phyloP scores from a whole-genome alignment of 2,329 filamentous ascomycete genomes.

The Bisporella sp. region DNA sequence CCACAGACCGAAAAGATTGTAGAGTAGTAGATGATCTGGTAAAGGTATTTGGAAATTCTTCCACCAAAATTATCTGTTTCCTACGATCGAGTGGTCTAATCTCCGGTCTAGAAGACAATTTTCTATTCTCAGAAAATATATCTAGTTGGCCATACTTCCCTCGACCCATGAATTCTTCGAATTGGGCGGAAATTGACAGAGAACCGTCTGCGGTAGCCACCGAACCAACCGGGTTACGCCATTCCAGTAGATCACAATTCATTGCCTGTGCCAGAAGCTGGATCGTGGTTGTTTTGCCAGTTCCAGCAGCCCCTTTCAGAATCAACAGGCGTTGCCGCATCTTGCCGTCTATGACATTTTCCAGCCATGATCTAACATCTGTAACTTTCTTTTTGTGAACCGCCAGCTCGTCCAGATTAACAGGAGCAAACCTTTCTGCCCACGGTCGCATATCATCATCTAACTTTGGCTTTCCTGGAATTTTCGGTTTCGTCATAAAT shows the following conservation, averaged over 20 bases:
- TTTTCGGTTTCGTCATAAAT: slow-evolving; percentile 40
- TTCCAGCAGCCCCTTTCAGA: slow-evolving; percentile 83
- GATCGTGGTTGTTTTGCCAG: slow-evolving; percentile 87
- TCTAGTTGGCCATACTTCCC: slow-evolving; percentile 73
- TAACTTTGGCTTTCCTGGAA: slow-evolving; percentile 14
- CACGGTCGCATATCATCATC: slow-evolving; percentile 66
- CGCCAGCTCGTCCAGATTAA: slow-evolving; percentile 72
- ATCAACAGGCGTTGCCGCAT: slow-evolving; percentile 69
- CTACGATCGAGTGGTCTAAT: slow-evolving; percentile 21
- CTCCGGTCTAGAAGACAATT: slow-evolving; percentile 24
- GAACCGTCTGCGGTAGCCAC: slow-evolving; percentile 52
- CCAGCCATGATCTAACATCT: slow-evolving; percentile 79
- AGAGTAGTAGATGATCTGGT: slow-evolving; percentile 57
- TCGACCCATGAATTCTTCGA: slow-evolving; percentile 84
- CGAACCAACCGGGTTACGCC: slow-evolving; percentile 73
- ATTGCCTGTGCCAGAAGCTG: slow-evolving; percentile 71
- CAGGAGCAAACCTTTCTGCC: slow-evolving; percentile 78
- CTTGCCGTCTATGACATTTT: slow-evolving; percentile 60
- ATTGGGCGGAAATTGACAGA: slow-evolving; percentile 68
- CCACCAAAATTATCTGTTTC: slow-evolving; percentile 62
- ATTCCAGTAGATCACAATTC: slow-evolving; percentile 73
- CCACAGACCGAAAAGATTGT: slow-evolving; percentile 64
- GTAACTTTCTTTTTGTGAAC: slow-evolving; percentile 92
- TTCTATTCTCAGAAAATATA: slow-evolving; percentile 23
- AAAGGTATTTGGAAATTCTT: slow-evolving; percentile 77